Percentiles rank a stretch among this genome's conserved stretches.
phyloP scores from a whole-genome alignment of 2,329 filamentous ascomycete genomes.

The Cercospora zeina region DNA sequence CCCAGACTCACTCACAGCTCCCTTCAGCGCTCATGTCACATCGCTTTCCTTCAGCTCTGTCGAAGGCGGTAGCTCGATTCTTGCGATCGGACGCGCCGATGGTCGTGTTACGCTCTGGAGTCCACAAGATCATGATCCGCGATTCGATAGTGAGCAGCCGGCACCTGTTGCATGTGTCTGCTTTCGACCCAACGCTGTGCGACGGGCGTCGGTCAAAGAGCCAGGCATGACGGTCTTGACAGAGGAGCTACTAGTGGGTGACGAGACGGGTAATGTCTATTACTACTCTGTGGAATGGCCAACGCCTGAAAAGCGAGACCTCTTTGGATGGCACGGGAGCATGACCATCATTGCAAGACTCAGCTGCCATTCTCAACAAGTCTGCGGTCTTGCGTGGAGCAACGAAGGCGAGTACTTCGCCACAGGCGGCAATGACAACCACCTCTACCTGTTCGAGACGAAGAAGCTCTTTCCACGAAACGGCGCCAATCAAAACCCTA shows the following conservation, averaged over 20 bases:
- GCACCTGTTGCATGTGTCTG: slow-evolving; percentile 74
- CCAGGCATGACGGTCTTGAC: slow-evolving; percentile 59
- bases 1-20: slow-evolving; percentile 55
- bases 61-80: slow-evolving; percentile 71
- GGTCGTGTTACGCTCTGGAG: slow-evolving; percentile 77
- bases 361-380: slow-evolving; percentile 78
- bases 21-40: slow-evolving; percentile 63
- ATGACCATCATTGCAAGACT: slow-evolving; percentile 78
- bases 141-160: slow-evolving; percentile 74
- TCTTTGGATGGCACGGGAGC: slow-evolving; percentile 73
- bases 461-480: slow-evolving; percentile 51
- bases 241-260: slow-evolving; percentile 84
- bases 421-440: slow-evolving; percentile 89
- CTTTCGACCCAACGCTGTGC: slow-evolving; percentile 68
- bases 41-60: slow-evolving; percentile 87
- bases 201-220: slow-evolving; percentile 52
- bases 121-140: slow-evolving; percentile 65
- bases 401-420: slow-evolving; percentile 73
- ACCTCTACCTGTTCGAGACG: slow-evolving; percentile 77
- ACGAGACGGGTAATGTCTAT: slow-evolving; percentile 78
- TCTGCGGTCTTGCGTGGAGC: slow-evolving; percentile 92
- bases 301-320: slow-evolving; percentile 57
- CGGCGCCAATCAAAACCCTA: slow-evolving; percentile 8
- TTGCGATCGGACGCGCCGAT: slow-evolving; percentile 80
- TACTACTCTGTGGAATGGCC: slow-evolving; percentile 91